Evolutionary conservation across 2,329 filamentous ascomycete species (phyloP), one percentile per base, ranked within the genome.

Genomic region (Penicillium freii): DNA sequence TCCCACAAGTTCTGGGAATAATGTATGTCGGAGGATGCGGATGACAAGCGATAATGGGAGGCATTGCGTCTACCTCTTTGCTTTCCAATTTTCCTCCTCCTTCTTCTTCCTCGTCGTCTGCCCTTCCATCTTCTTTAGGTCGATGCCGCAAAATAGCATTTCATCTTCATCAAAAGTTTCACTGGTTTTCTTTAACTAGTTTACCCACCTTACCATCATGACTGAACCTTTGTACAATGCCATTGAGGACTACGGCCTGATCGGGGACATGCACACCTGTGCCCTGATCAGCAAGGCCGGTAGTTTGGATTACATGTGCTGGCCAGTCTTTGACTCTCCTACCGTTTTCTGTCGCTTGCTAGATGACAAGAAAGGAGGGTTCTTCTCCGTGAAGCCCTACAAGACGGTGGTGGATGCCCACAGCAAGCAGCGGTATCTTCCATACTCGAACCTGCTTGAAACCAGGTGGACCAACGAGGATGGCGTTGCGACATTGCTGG

Each of bases 191-290:
- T 42, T 27, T 25, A 9, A 1, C 27, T 33, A 19, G 3, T 23
- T 56, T 25, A 8, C 33, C 17, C n/a, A 1, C 10, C 13, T 47
- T 52, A 21, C 17, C 58, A 59, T 29, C 42, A 66, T 66, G 59
- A 15, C 38, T 21, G 61, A 60, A 19, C 25, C 51, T 19, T 2
- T 10, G 13, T 74, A 74, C 53, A 66, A 63, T 56, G 69, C 73
- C 46, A 89, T 91, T 62, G 88, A 91, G 69, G 84, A 91, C 73
- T 91, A 91, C 79, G 89, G 89, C 54, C 82, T 92, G 73, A 90
- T 92, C 66, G 89, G 89, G 25, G 91, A 91, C 68, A 90, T 92
- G 88, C 83, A 87, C 66, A 92, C 88, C 1, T 90, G 87, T 76
- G 88, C 88, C 15, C 77, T 91, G n/a, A 82, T 90, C 23, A 88